These are phyloP conservation scores for Entonaema liquescens DNA, from an alignment of 495 filamentous ascomycete genomes.

Conservation along the genomic window DNA sequence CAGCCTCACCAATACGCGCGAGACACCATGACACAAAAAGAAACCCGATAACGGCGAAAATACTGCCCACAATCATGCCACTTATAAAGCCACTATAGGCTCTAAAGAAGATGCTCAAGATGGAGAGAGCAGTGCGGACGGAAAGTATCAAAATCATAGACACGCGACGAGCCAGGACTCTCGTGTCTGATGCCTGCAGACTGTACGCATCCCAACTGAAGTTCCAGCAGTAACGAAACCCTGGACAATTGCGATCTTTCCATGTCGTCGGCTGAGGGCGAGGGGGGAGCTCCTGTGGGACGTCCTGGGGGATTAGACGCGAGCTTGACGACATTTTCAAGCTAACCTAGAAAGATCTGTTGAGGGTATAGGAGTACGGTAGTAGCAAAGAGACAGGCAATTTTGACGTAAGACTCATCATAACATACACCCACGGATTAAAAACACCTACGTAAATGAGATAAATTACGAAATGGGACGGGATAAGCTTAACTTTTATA, in stretches of 20 bases:
- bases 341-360: background rate
- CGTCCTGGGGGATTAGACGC: conserved; percentile 15
- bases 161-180: conserved; percentile 19
- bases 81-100: conserved; percentile 18
- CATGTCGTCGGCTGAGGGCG: conserved; percentile 22
- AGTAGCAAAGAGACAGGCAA: background rate
- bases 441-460: background rate
- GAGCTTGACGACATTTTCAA: background rate
- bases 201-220: conserved; percentile 38
- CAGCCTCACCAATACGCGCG: conserved; percentile 31
- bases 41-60: conserved; percentile 30
- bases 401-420: background rate
- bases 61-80: conserved; percentile 22
- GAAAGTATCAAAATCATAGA: conserved; percentile 30
- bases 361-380: background rate
- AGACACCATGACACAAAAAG: conserved; percentile 38
- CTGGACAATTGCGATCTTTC: conserved; percentile 28
- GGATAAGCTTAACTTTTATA: background rate
- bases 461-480: background rate
- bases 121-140: conserved; percentile 20
- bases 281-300: no score
- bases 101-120: conserved; percentile 11
- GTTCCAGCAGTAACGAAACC: conserved; percentile 25
- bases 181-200: conserved; percentile 11
- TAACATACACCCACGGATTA: background rate